A percentile compares a stretch with the other conserved stretches of the same genome.
phyloP scores from a whole-genome alignment of 306 rosid species.

The Gleditsia sinensis region DNA sequence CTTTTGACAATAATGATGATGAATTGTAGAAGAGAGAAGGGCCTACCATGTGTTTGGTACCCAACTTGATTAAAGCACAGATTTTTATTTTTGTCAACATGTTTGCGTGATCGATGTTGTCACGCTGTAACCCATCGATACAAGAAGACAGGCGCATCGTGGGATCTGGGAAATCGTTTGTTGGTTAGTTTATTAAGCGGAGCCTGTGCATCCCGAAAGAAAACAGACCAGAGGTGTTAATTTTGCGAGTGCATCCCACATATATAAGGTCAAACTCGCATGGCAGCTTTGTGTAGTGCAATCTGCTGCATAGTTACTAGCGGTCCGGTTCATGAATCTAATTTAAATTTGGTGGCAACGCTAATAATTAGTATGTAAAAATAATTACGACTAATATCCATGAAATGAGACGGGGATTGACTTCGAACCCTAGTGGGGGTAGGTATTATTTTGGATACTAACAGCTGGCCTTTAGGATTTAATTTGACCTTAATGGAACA shows the following conservation, averaged over 20 bases:
- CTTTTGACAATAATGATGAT: neutral
- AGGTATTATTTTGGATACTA: neutral
- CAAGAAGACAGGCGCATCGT: neutral
- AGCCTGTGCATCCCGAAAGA: neutral
- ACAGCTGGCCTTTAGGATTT: neutral
- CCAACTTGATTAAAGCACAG: neutral
- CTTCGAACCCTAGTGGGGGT: neutral
- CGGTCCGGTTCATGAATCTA: neutral
- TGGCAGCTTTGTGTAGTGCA: neutral
- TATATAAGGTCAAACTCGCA: neutral
- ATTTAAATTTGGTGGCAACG: neutral
- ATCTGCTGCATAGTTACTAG: neutral
- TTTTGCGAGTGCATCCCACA: neutral
- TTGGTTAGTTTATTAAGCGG: neutral
- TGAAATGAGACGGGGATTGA: too few relatives aligned
- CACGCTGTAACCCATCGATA: neutral
- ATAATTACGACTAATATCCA: neutral
- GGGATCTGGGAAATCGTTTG: neutral
- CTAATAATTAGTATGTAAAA: neutral
- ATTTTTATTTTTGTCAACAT: neutral
- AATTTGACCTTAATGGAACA: too few relatives aligned
- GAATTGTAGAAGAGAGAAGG: neutral
- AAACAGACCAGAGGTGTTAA: neutral
- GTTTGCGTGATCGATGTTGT: too few relatives aligned
- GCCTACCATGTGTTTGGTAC: slow-evolving; percentile 38